These are phyloP conservation scores for Rhododendron williamsianum DNA, from an alignment of 148 eudicot genomes.

Conservation along the genomic window DNA sequence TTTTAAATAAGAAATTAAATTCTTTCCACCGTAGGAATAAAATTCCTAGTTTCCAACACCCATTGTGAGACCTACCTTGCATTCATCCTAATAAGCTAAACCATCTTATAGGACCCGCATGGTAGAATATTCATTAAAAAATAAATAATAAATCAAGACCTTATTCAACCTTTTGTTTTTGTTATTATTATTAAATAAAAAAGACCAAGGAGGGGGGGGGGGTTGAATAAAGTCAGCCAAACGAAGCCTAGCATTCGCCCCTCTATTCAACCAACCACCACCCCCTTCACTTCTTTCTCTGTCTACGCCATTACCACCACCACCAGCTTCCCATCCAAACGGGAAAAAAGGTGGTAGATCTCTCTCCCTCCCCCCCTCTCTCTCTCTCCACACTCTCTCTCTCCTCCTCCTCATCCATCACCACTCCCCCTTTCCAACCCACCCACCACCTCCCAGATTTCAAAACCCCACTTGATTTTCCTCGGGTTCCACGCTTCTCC, in stretches of 20 bases:
- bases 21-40: too few relatives aligned
- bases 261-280: conserved; percentile 9
- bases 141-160: too few relatives aligned
- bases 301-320: conserved; percentile 9
- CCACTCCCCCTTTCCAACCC: conserved; percentile 25
- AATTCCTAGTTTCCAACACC: too few relatives aligned
- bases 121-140: too few relatives aligned
- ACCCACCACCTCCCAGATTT: conserved; percentile 1
- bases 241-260: not conserved
- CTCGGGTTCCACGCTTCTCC: conserved; percentile 26
- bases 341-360: conserved; percentile 46
- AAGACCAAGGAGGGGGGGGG: not conserved
- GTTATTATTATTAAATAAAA: too few relatives aligned
- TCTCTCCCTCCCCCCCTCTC: conserved; percentile 9
- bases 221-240: not conserved
- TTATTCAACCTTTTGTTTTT: too few relatives aligned
- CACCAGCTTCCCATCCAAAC: conserved; percentile 14
- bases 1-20: too few relatives aligned
- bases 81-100: too few relatives aligned
- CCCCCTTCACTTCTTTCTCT: not conserved
- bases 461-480: conserved; percentile 11
- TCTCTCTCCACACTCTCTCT: conserved; percentile 10
- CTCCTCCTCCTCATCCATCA: conserved; percentile 5
- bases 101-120: too few relatives aligned
- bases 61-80: too few relatives aligned